Conservation (phyloP, 139 green algal species). For the Tetraselmis chui region DNA sequence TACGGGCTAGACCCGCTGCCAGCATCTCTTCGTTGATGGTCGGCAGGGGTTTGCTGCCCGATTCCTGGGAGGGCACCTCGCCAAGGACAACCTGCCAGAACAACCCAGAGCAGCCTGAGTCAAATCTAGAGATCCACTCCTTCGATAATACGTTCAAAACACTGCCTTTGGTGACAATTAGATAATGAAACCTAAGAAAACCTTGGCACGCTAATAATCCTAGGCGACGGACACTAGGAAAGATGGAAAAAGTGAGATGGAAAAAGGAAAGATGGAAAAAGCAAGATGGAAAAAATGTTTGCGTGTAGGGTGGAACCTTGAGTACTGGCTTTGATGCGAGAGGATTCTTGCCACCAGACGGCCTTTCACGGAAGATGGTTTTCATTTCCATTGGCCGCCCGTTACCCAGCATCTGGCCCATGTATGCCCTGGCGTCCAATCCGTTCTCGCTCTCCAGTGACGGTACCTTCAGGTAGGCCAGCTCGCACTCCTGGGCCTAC, state of each 20-base stretch:
- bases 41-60: neutral
- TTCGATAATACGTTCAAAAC: constrained; percentile 21
- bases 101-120: constrained; percentile 17
- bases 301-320: no score
- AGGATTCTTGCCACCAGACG: neutral
- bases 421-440: constrained; percentile 10
- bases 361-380: neutral
- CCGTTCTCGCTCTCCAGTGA: constrained; percentile 18
- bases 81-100: constrained; percentile 11
- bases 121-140: constrained; percentile 12
- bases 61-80: neutral
- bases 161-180: constrained; percentile 5
- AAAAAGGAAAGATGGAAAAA: no score
- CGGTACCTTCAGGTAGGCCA: constrained; percentile 54
- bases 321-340: neutral
- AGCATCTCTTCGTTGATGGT: constrained; percentile 36
- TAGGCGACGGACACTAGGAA: no score
- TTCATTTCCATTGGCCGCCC: constrained; percentile 12
- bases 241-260: no score
- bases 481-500: constrained; percentile 19
- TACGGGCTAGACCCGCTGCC: constrained; percentile 30
- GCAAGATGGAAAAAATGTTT: no score
- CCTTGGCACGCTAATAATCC: no score
- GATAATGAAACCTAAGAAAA: neutral
- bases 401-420: constrained; percentile 20